A percentile compares a stretch with the other conserved stretches of the same genome.
phyloP scores from a whole-genome alignment of 805 yeast genomes.

The Starmerella vitae region DNA sequence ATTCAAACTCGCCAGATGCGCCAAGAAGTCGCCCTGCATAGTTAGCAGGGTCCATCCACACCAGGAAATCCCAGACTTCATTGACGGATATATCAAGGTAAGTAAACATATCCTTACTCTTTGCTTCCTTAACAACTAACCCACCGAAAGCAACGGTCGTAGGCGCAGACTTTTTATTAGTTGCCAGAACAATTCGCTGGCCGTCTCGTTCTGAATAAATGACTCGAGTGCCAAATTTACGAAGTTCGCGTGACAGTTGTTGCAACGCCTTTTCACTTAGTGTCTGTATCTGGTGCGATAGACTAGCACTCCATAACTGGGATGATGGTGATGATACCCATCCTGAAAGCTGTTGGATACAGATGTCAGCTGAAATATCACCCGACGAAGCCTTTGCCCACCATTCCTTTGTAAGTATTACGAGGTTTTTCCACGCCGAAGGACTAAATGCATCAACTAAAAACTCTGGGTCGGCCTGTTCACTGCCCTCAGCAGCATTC shows the following conservation, averaged over 20 bases:
- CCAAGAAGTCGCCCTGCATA: constrained; percentile 49
- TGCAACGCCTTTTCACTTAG: constrained; percentile 67
- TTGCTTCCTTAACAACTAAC: constrained; percentile 59
- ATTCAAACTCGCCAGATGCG: constrained; percentile 26
- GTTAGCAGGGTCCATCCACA: constrained; percentile 91
- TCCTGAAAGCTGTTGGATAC: constrained; percentile 64
- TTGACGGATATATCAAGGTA: constrained; percentile 61
- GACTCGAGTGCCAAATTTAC: constrained; percentile 61
- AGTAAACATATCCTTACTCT: constrained; percentile 70
- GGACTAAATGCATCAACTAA: constrained; percentile 67
- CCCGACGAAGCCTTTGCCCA: constrained; percentile 55
- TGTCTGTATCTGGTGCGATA: constrained; percentile 79
- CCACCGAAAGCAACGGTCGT: constrained; percentile 86
- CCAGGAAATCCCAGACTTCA: constrained; percentile 79
- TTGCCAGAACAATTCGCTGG: constrained; percentile 56
- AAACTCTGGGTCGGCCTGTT: constrained; percentile 22
- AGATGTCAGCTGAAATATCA: constrained; percentile 60
- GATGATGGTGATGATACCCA: constrained; percentile 80
- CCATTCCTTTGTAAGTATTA: constrained; percentile 72
- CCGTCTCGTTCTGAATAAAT: constrained; percentile 55
- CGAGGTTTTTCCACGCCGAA: constrained; percentile 55
- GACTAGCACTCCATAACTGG: constrained; percentile 55
- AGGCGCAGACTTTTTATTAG: constrained; percentile 64
- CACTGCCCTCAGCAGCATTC: constrained; percentile 24
- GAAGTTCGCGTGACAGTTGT: constrained; percentile 69